Evolutionary conservation across 257 asterid genomes (phyloP).

Genomic region (Mitragyna speciosa): DNA sequence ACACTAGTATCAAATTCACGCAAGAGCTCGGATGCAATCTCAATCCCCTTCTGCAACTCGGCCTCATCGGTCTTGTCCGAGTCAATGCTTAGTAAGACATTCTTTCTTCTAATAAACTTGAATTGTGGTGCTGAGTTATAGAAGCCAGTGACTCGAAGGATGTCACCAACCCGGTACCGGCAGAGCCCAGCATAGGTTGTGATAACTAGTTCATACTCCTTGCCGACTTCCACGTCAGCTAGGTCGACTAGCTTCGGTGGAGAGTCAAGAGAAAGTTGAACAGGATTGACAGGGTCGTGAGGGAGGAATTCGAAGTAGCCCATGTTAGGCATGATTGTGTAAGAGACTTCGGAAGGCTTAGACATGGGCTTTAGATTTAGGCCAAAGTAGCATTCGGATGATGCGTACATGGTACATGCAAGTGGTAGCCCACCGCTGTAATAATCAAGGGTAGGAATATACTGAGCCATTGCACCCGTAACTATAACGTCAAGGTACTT

Average conservation of each 20-base stretch:
- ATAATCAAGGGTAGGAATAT: constrained; percentile 84
- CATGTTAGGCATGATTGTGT: constrained; percentile 98
- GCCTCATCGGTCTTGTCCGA: constrained; percentile 95
- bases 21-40: constrained; percentile 58
- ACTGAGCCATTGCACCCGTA: constrained; percentile 97
- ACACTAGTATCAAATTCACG: constrained; percentile 53
- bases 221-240: constrained; percentile 72
- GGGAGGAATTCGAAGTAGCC: constrained; percentile 91
- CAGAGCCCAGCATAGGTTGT: constrained; percentile 75
- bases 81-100: constrained; percentile 81
- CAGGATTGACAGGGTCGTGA: constrained; percentile 52
- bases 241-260: constrained; percentile 63
- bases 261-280: too few species aligned
- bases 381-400: too few species aligned
- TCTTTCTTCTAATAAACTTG: constrained; percentile 80
- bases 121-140: constrained; percentile 88
- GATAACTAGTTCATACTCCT: constrained; percentile 84
- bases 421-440: constrained; percentile 76
- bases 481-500: constrained; percentile 86
- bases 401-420: constrained; percentile 97
- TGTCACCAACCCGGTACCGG: constrained; percentile 91
- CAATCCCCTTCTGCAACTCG: constrained; percentile 79
- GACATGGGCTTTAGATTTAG: constrained; percentile 92
- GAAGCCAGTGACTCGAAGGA: constrained; percentile 88
- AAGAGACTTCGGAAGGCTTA: constrained; percentile 74